A percentile compares a stretch with the other conserved stretches of the same genome.
These are phyloP conservation scores for Ustilago esculenta DNA, from an alignment of 1,284 basidiomycete species.

Conservation along the genomic window DNA sequence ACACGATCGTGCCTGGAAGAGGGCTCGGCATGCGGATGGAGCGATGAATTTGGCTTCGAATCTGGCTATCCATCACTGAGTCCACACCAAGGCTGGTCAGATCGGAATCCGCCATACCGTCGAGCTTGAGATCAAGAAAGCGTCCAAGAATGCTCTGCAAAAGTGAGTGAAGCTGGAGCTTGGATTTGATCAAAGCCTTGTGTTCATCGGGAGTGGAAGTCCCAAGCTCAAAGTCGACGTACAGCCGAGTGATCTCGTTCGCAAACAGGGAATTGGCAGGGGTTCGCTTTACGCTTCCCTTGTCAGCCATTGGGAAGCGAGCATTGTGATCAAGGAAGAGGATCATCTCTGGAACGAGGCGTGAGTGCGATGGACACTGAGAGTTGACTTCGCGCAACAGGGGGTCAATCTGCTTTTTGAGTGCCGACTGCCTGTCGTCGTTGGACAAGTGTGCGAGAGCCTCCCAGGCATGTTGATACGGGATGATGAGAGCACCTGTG, in stretches of 20 bases:
- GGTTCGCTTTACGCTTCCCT: constrained; percentile 37
- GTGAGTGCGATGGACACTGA: constrained; percentile 38
- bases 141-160: constrained; percentile 21
- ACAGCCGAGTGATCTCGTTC: constrained; percentile 25
- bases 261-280: constrained; percentile 24
- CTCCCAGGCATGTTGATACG: constrained; percentile 70
- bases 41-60: constrained; percentile 66
- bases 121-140: constrained; percentile 54
- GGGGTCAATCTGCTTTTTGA: constrained; percentile 32
- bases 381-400: constrained; percentile 29
- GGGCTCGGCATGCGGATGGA: constrained; percentile 15
- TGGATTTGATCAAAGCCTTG: constrained; percentile 10
- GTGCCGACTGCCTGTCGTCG: constrained; percentile 16
- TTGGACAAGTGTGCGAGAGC: constrained; percentile 35
- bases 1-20: constrained; percentile 68
- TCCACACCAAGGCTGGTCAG: constrained; percentile 72
- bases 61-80: constrained; percentile 72
- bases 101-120: constrained; percentile 61
- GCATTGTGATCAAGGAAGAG: constrained; percentile 9
- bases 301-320: constrained; percentile 33
- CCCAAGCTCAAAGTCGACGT: constrained; percentile 38
- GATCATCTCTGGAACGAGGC: constrained; percentile 45
- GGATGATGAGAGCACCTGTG: constrained; percentile 73
- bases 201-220: constrained; percentile 22
- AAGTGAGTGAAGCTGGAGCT: constrained; percentile 13